These are phyloP conservation scores for Lumnitzera littorea DNA, from an alignment of 345 rosid genomes.

Conservation along the genomic window DNA sequence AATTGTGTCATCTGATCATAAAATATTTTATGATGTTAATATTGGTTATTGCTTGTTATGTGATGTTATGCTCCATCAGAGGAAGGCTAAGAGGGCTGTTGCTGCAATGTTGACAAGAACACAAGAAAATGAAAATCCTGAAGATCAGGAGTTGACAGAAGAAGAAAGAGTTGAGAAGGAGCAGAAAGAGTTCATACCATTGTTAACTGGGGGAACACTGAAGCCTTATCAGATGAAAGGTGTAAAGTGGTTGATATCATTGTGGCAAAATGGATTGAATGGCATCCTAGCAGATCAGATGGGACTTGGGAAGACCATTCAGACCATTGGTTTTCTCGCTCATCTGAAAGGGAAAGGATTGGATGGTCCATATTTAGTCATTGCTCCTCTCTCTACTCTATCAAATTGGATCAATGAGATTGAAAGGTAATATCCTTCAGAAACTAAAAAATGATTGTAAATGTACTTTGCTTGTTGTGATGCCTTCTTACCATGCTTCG, in stretches of 20 bases:
- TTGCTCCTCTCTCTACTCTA: constrained; percentile 98
- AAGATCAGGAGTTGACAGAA: constrained; percentile 47
- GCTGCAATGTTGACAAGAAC: constrained; percentile 91
- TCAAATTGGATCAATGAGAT: constrained; percentile 91
- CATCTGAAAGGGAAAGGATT: constrained; percentile 82
- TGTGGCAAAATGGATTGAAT: constrained; percentile 94
- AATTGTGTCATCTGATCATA: neutral
- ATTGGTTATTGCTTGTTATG: neutral
- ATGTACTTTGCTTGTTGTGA: neutral
- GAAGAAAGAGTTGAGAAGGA: constrained; percentile 71
- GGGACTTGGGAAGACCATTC: constrained; percentile 99
- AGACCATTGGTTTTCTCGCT: constrained; percentile 83
- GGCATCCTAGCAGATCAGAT: constrained; percentile 99
- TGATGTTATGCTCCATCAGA: constrained; percentile 20
- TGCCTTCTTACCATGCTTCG: neutral
- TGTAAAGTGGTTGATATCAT: constrained; percentile 91
- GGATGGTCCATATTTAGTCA: constrained; percentile 82
- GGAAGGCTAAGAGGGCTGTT: constrained; percentile 83
- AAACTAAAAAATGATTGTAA: neutral
- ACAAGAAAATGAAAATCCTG: constrained; percentile 32
- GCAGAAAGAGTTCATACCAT: constrained; percentile 79
- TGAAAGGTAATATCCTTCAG: constrained; percentile 36
- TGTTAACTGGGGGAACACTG: constrained; percentile 82
- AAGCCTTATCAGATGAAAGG: constrained; percentile 93
- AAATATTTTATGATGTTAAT: neutral